These are phyloP conservation scores for Fusarium coicis DNA, from an alignment of 2,329 filamentous ascomycete species.

Conservation along the genomic window DNA sequence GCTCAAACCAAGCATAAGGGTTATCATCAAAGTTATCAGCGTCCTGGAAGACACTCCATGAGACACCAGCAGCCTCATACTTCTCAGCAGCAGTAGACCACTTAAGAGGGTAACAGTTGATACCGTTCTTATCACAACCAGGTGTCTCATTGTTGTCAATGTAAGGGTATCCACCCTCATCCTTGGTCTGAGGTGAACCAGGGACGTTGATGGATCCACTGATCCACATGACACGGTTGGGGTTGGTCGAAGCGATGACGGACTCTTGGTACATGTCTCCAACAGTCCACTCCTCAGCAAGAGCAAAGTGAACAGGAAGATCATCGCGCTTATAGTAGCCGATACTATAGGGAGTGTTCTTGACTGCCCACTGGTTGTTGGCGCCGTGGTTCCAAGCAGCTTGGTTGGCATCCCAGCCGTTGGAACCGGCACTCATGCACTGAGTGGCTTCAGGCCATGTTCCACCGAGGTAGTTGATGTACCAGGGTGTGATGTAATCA, in stretches of 20 bases:
- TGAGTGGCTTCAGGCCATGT: constrained; percentile 62
- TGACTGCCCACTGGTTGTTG: constrained; percentile 64
- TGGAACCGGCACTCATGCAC: constrained; percentile 63
- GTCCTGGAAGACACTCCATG: constrained; percentile 16
- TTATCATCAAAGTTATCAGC: constrained; percentile 18
- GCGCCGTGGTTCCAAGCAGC: constrained; percentile 60
- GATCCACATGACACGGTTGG: constrained; percentile 63
- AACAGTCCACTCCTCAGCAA: constrained; percentile 14
- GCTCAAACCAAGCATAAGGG: constrained; percentile 19
- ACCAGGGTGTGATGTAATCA: constrained; percentile 52
- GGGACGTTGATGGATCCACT: constrained; percentile 63
- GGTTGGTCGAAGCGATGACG: constrained; percentile 62
- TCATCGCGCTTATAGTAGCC: constrained; percentile 6
- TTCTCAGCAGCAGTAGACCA: constrained; percentile 17
- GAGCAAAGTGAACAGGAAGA: background rate
- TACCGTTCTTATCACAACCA: background rate
- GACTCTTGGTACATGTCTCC: constrained; percentile 66
- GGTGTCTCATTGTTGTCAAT: constrained; percentile 20
- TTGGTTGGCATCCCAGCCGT: constrained; percentile 64
- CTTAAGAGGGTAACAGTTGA: constrained; percentile 14
- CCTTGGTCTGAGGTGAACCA: constrained; percentile 45
- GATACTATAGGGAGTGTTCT: constrained; percentile 36
- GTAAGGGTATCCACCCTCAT: constrained; percentile 27
- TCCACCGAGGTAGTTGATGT: constrained; percentile 65
- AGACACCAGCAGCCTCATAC: constrained; percentile 14